Evolutionary conservation across 495 filamentous ascomycete species (phyloP).

Genomic region (Aeminium ludgeri): DNA sequence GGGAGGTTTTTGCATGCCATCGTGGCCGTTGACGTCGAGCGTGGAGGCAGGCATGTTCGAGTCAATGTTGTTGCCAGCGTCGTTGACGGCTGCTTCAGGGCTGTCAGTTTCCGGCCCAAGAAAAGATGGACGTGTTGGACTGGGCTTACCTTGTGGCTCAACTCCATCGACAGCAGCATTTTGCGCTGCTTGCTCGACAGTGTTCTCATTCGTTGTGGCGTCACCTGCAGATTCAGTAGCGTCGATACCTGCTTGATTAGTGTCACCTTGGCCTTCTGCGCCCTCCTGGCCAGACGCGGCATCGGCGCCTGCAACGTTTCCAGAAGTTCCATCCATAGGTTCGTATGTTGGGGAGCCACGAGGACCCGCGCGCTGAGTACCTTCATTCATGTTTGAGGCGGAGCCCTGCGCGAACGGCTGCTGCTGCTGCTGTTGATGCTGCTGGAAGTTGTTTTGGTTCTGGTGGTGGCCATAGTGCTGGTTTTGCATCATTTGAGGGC

Average conservation of each 20-base stretch:
- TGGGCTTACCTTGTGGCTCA: background rate
- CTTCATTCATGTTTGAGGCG: conserved; percentile 17
- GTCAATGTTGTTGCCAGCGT: background rate
- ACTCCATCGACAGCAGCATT: background rate
- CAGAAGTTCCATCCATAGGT: conserved; percentile 32
- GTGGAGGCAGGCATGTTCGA: background rate
- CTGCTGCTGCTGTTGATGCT: conserved; percentile 4
- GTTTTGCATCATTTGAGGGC: conserved; percentile 9
- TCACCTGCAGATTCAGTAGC: background rate
- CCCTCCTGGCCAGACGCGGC: conserved; percentile 37
- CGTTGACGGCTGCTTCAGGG: background rate
- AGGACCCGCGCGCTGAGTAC: conserved; percentile 35
- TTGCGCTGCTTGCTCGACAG: background rate
- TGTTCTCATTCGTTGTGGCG: background rate
- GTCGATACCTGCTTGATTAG: conserved; percentile 24
- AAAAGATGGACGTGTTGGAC: background rate
- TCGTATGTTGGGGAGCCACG: conserved; percentile 13
- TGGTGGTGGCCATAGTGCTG: conserved; percentile 9
- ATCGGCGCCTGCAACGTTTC: conserved; percentile 26
- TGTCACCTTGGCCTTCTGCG: conserved; percentile 35
- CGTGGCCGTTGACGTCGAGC: conserved; percentile 3
- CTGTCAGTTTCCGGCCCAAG: background rate
- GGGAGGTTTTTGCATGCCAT: conserved; percentile 5
- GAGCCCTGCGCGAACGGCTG: background rate
- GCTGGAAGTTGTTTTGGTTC: conserved; percentile 4